Evolutionary conservation across 164 flowering plant species (phyloP).

Genomic region (Taxillus chinensis): DNA sequence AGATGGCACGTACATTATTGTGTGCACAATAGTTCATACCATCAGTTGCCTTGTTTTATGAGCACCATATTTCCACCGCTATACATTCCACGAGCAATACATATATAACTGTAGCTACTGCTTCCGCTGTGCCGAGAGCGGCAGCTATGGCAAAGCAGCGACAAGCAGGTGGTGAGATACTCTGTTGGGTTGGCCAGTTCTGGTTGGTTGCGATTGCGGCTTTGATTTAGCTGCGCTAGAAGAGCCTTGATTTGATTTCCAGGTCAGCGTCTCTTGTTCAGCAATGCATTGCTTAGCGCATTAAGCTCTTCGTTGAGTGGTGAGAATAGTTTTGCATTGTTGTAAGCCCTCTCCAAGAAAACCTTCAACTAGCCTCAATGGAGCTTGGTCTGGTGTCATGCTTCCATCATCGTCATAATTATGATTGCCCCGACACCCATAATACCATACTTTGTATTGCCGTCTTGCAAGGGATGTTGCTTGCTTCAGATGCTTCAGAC

Average conservation of each 20-base stretch:
- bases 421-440: constrained; percentile 80
- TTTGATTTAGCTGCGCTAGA: constrained; percentile 45
- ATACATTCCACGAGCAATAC: too few relatives aligned
- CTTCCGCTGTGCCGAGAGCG: constrained; percentile 45
- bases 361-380: constrained; percentile 66
- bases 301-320: constrained; percentile 69
- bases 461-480: constrained; percentile 76
- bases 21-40: too few relatives aligned
- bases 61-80: too few relatives aligned
- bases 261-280: constrained; percentile 78
- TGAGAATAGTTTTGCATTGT: constrained; percentile 80
- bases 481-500: constrained; percentile 61
- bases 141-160: constrained; percentile 62
- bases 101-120: constrained; percentile 30
- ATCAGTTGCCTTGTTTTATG: too few relatives aligned
- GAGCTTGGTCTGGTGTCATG: constrained; percentile 88
- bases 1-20: too few relatives aligned
- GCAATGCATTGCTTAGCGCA: constrained; percentile 83
- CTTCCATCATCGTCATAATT: constrained; percentile 73
- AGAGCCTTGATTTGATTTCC: constrained; percentile 74
- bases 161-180: constrained; percentile 53
- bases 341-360: constrained; percentile 68
- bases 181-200: constrained; percentile 24
- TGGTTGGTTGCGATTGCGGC: constrained; percentile 31
- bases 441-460: constrained; percentile 92